phyloP scores from a whole-genome alignment of 2,329 filamentous ascomycete genomes.

The Penicillium sp. region DNA sequence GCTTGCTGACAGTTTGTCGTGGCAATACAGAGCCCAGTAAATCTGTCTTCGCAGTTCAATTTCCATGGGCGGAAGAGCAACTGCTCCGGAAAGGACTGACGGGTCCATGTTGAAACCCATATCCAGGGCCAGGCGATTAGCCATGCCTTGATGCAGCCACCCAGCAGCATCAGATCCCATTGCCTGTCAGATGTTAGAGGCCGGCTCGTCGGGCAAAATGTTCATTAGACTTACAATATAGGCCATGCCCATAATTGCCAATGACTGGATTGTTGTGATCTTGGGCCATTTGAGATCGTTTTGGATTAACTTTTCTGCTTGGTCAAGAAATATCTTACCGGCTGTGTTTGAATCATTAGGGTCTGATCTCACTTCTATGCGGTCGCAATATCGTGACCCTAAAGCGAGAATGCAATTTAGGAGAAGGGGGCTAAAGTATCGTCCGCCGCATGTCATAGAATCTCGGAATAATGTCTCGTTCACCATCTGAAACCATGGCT shows the following conservation, averaged over 20 bases:
- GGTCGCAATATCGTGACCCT: slow-evolving; percentile 36
- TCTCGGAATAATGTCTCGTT: slow-evolving; percentile 38
- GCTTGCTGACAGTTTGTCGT: slow-evolving; percentile 36
- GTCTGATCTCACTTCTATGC: slow-evolving; percentile 30
- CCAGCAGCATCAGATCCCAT: slow-evolving; percentile 37
- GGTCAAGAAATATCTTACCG: slow-evolving; percentile 31
- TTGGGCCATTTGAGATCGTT: slow-evolving; percentile 29
- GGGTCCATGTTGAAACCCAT: slow-evolving; percentile 42
- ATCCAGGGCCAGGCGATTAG: slow-evolving; percentile 36
- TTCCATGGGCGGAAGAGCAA: slow-evolving; percentile 27
- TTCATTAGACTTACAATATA: slow-evolving; percentile 26
- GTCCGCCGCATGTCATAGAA: slow-evolving; percentile 23
- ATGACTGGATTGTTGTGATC: slow-evolving; percentile 39
- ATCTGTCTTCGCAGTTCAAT: slow-evolving; percentile 35
- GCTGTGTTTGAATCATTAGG: slow-evolving; percentile 36
- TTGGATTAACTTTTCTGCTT: slow-evolving; percentile 23
- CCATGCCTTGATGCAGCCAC: slow-evolving; percentile 42
- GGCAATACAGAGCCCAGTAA: slow-evolving; percentile 39
- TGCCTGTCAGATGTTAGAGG: slow-evolving; percentile 22
- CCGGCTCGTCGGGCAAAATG: not conserved
- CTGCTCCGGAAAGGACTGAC: slow-evolving; percentile 25
- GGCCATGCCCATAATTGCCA: slow-evolving; percentile 30
- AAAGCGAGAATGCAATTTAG: slow-evolving; percentile 37
- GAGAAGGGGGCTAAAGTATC: slow-evolving; percentile 33
- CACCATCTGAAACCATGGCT: slow-evolving; percentile 38